phyloP scores from a whole-genome alignment of 805 yeast species.

The Debaryomyces castellii region DNA sequence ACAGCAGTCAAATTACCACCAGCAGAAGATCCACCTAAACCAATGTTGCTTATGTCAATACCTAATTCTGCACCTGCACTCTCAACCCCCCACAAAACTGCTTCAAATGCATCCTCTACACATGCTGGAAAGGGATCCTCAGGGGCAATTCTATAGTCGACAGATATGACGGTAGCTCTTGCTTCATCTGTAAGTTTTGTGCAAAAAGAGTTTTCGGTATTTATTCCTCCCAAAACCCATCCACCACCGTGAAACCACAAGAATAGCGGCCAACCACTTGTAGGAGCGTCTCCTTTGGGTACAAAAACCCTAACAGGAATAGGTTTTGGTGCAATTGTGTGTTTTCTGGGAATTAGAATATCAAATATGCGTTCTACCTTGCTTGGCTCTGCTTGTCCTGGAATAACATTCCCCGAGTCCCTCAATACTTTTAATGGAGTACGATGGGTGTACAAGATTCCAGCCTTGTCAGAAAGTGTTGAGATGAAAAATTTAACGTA shows the following conservation, averaged over 20 bases:
- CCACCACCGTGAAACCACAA: constrained; percentile 49
- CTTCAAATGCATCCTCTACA: constrained; percentile 43
- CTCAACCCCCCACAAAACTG: constrained; percentile 28
- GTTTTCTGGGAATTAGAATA: constrained; percentile 29
- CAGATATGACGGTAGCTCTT: constrained; percentile 39
- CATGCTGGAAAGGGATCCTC: constrained; percentile 50
- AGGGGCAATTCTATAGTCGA: constrained; percentile 54
- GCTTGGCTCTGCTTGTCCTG: constrained; percentile 37
- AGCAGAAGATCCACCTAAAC: constrained; percentile 49
- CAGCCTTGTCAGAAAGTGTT: constrained; percentile 21
- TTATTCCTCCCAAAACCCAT: constrained; percentile 41
- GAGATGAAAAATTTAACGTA: constrained; percentile 35
- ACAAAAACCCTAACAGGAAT: constrained; percentile 35
- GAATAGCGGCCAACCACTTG: constrained; percentile 36
- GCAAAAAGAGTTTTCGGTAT: constrained; percentile 43
- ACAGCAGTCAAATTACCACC: constrained; percentile 43
- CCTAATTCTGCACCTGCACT: constrained; percentile 17
- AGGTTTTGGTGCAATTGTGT: constrained; percentile 19
- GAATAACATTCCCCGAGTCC: constrained; percentile 39
- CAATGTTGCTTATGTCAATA: constrained; percentile 31
- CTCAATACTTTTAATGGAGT: constrained; percentile 28
- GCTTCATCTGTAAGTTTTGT: constrained; percentile 37
- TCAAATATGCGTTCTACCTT: constrained; percentile 27
- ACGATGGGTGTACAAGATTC: constrained; percentile 34
- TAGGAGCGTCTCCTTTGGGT: constrained; percentile 33